A percentile compares a stretch with the other conserved stretches of the same genome.
Evolutionary conservation across 345 rosid species (phyloP).

Genomic region (Gossypium turneri): DNA sequence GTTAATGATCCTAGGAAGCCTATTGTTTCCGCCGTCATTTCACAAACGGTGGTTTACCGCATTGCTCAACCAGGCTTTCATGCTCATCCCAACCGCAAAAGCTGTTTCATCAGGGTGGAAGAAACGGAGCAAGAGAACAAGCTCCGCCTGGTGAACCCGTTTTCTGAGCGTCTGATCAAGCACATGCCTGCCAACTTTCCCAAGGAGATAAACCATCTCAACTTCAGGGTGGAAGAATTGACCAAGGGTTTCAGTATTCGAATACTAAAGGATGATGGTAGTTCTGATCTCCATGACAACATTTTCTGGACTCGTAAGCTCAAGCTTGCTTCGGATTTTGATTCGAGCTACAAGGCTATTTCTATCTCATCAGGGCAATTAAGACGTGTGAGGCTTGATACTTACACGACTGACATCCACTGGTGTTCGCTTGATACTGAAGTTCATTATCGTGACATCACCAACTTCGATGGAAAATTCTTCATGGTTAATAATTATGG

Average conservation of each 20-base stretch:
- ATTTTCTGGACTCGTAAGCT: constrained; percentile 1
- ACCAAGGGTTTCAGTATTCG: not conserved
- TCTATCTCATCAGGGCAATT: not conserved
- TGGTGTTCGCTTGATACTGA: constrained; percentile 7
- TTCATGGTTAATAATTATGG: constrained; percentile 11
- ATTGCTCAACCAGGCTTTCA: not conserved
- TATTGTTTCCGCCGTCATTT: not conserved
- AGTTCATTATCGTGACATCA: constrained; percentile 1
- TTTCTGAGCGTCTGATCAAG: not conserved
- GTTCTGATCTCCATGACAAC: not conserved
- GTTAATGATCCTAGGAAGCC: not conserved
- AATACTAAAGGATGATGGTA: not conserved
- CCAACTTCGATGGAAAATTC: constrained; percentile 2
- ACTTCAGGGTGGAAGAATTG: not conserved
- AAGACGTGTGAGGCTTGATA: not conserved
- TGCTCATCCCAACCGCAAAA: not conserved
- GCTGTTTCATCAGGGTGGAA: constrained; percentile 22
- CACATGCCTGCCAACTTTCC: constrained; percentile 8
- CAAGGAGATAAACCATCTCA: constrained; percentile 3
- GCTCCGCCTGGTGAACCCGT: constrained; percentile 1
- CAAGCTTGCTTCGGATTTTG: not conserved
- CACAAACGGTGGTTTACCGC: not conserved
- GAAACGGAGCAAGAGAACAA: constrained; percentile 7
- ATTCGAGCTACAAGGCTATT: too few species aligned
- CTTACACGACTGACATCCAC: not conserved